Evolutionary conservation across 345 rosid species (phyloP).

Genomic region (Ailanthus altissimus): DNA sequence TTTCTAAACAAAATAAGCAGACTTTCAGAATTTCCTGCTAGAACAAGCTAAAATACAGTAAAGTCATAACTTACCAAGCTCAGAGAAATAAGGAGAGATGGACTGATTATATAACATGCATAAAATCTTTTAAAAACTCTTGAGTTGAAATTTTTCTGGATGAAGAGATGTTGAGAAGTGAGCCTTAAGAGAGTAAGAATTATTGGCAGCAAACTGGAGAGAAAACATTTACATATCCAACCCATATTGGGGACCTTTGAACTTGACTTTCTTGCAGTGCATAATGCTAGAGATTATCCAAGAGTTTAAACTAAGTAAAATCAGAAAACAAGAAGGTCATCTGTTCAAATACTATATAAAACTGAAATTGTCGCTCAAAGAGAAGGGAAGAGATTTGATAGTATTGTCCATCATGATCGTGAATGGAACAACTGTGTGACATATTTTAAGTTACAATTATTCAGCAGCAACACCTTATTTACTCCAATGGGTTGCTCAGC

Average conservation of each 20-base stretch:
- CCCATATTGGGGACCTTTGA: background rate
- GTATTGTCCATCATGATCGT: too few species aligned
- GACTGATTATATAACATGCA: background rate
- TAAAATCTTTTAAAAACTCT: background rate
- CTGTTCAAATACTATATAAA: too few species aligned
- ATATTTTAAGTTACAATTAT: too few species aligned
- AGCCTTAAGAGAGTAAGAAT: background rate
- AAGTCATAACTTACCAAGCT: background rate
- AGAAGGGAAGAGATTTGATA: too few species aligned
- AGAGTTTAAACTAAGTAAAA: too few species aligned
- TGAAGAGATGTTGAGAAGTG: background rate
- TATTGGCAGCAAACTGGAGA: background rate
- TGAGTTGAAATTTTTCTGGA: background rate
- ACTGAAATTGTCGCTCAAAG: too few species aligned
- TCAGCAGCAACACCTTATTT: background rate
- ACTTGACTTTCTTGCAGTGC: too few species aligned
- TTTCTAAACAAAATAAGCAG: background rate
- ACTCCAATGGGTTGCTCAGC: background rate
- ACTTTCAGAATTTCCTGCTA: background rate
- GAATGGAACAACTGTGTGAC: too few species aligned
- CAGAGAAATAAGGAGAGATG: background rate
- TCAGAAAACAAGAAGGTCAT: too few species aligned
- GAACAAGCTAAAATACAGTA: background rate
- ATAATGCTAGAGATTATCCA: too few species aligned
- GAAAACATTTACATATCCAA: background rate